These are phyloP conservation scores for Cucurbita moschata DNA, from an alignment of 306 rosid genomes.

Conservation along the genomic window DNA sequence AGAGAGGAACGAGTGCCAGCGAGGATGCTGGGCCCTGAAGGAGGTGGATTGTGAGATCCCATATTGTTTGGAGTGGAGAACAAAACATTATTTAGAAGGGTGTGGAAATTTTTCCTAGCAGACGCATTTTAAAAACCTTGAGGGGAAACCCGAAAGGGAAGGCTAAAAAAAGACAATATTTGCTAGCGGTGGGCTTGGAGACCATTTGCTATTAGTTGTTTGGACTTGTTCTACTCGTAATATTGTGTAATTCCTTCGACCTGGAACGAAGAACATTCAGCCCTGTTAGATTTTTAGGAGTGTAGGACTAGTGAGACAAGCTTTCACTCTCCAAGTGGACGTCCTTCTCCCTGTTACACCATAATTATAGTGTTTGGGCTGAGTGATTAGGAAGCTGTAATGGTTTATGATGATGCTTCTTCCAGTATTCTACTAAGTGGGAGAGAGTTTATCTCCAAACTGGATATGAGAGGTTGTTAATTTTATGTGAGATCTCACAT, in stretches of 20 bases:
- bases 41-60: too few species aligned
- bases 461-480: neutral
- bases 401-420: neutral
- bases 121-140: too few species aligned
- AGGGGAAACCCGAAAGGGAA: too few species aligned
- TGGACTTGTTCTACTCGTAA: neutral
- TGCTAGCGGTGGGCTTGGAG: too few species aligned
- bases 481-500: neutral
- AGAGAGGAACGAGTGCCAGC: too few species aligned
- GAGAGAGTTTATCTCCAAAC: neutral
- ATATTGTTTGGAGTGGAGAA: too few species aligned
- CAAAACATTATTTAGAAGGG: too few species aligned
- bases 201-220: neutral
- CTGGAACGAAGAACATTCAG: neutral
- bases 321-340: neutral
- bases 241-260: neutral
- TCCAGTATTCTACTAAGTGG: neutral
- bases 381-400: neutral
- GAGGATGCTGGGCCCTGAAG: too few species aligned
- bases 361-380: neutral
- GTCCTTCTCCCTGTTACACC: neutral
- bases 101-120: too few species aligned
- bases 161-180: too few species aligned
- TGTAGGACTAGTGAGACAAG: neutral
- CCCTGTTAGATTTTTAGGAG: neutral